Evolutionary conservation across 176 grass and related monocot species (phyloP).

Genomic region (Microstegium vimineum): DNA sequence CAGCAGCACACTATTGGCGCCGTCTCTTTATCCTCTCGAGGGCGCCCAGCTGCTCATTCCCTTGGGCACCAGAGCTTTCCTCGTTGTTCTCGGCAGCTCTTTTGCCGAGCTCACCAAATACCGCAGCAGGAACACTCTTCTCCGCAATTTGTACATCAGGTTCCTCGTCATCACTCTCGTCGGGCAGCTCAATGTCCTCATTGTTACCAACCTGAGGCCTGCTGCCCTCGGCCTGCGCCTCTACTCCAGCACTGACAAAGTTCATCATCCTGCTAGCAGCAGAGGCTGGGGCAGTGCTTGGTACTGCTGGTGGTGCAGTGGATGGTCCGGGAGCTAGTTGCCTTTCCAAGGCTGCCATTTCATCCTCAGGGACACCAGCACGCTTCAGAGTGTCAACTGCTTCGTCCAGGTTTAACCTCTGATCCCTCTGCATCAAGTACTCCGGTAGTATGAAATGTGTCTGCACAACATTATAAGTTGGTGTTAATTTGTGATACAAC

Average conservation of each 20-base stretch:
- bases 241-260: slow-evolving; percentile 78
- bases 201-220: slow-evolving; percentile 46
- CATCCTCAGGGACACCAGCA: slow-evolving; percentile 68
- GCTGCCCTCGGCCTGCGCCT: slow-evolving; percentile 50
- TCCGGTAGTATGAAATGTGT: slow-evolving; percentile 89
- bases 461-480: slow-evolving; percentile 39
- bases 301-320: slow-evolving; percentile 26
- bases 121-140: slow-evolving; percentile 63
- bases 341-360: slow-evolving; percentile 89
- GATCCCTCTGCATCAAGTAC: slow-evolving; percentile 88
- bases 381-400: slow-evolving; percentile 79
- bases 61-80: slow-evolving; percentile 40
- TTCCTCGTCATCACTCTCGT: slow-evolving; percentile 79
- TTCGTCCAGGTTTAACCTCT: slow-evolving; percentile 83
- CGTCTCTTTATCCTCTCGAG: slow-evolving; percentile 93
- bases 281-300: slow-evolving; percentile 7
- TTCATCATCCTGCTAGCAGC: slow-evolving; percentile 50
- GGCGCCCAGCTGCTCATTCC: slow-evolving; percentile 63
- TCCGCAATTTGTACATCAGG: slow-evolving; percentile 61
- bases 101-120: slow-evolving; percentile 82
- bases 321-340: slow-evolving; percentile 53
- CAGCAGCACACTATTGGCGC: slow-evolving; percentile 37
- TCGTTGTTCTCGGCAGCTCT: slow-evolving; percentile 58
- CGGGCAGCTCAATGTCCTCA: slow-evolving; percentile 90
- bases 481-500: not conserved